Conservation (phyloP, 2,329 filamentous ascomycete species). For the Ambrosiella beaveri region DNA sequence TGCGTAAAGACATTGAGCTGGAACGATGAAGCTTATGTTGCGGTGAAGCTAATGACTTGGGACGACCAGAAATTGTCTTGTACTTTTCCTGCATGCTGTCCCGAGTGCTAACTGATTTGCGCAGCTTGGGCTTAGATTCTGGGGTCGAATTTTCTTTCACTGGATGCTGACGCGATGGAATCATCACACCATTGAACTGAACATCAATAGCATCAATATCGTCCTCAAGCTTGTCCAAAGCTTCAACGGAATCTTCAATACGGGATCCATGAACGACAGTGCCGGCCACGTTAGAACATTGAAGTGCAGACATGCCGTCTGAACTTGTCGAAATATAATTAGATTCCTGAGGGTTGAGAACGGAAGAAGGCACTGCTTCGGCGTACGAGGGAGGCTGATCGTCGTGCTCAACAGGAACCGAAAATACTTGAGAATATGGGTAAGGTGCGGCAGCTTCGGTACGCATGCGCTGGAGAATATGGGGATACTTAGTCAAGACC, state of each 20-base stretch:
- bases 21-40: slow-evolving; percentile 26
- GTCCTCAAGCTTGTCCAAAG: slow-evolving; percentile 44
- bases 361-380: slow-evolving; percentile 11
- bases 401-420: slow-evolving; percentile 12
- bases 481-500: slow-evolving; percentile 7
- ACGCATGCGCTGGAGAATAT: slow-evolving; percentile 5
- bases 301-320: background rate
- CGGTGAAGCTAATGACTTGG: slow-evolving; percentile 23
- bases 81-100: slow-evolving; percentile 16
- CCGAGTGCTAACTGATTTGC: background rate
- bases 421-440: slow-evolving; percentile 10
- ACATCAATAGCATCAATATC: slow-evolving; percentile 36
- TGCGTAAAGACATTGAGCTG: slow-evolving; percentile 23
- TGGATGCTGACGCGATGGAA: background rate
- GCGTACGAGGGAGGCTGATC: slow-evolving; percentile 13
- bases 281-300: background rate
- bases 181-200: slow-evolving; percentile 15
- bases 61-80: slow-evolving; percentile 22
- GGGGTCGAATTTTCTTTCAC: background rate
- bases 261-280: slow-evolving; percentile 25
- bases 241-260: slow-evolving; percentile 48
- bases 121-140: background rate
- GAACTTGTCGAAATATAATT: background rate
- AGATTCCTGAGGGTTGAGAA: slow-evolving; percentile 1
- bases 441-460: slow-evolving; percentile 5